A percentile compares a stretch with the other conserved stretches of the same genome.
phyloP scores from a whole-genome alignment of 305 asterid species.

The Rubia peregrina region DNA sequence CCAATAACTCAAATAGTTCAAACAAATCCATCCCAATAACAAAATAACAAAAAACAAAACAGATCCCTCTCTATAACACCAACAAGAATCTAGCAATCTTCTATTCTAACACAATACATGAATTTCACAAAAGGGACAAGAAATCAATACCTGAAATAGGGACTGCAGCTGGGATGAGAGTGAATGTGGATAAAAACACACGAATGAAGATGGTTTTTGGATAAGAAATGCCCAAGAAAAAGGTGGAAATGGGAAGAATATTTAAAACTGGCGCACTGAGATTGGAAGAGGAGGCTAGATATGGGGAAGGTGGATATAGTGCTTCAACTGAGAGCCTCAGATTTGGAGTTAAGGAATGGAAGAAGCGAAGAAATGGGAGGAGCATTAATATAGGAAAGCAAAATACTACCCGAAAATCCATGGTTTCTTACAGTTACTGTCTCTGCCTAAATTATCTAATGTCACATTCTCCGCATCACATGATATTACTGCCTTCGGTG shows the following conservation, averaged over 20 bases:
- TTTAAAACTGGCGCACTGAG: neutral
- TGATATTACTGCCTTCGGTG: neutral
- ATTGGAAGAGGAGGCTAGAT: neutral
- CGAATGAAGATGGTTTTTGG: neutral
- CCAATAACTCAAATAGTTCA: neutral
- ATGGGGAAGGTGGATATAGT: slow-evolving; percentile 3
- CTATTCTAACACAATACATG: no score
- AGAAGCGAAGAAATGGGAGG: slow-evolving; percentile 1
- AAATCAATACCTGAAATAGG: no score
- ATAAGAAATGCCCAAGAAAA: neutral
- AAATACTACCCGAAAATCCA: neutral
- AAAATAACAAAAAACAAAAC: no score
- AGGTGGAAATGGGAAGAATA: neutral
- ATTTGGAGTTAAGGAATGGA: neutral
- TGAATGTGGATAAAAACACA: neutral
- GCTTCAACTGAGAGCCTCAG: neutral
- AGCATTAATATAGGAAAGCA: neutral
- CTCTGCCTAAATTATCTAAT: neutral
- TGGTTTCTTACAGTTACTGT: neutral
- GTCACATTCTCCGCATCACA: neutral
- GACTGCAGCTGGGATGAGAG: no score
- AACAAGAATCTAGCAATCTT: neutral
- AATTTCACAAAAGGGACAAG: neutral
- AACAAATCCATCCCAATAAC: neutral
- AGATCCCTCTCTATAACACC: neutral